Evolutionary conservation across 2,329 filamentous ascomycete genomes (phyloP).

Genomic region (Neoscytalidium dimidiatum): DNA sequence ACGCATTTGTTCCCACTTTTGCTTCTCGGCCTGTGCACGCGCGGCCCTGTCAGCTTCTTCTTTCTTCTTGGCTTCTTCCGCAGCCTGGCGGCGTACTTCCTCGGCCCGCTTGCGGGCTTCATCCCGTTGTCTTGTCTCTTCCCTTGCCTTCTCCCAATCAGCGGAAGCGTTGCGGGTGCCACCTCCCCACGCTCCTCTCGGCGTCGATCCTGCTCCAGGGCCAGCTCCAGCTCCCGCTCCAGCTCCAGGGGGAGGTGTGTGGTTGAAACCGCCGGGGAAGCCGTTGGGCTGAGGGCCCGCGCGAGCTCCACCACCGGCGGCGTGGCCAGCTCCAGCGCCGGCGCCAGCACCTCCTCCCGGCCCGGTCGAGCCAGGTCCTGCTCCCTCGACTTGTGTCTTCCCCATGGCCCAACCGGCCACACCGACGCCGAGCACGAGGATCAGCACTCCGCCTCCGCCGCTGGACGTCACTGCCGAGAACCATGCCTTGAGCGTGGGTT

Average conservation of each 20-base stretch:
- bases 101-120: slow-evolving; percentile 54
- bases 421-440: slow-evolving; percentile 73
- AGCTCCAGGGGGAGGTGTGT: slow-evolving; percentile 15
- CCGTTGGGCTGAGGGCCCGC: slow-evolving; percentile 33
- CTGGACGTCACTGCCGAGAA: slow-evolving; percentile 69
- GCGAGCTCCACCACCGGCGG: slow-evolving; percentile 30
- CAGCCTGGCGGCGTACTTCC: slow-evolving; percentile 15
- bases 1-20: slow-evolving; percentile 53
- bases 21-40: slow-evolving; percentile 50
- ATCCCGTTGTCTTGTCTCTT: slow-evolving; percentile 65
- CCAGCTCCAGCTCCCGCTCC: slow-evolving; percentile 20
- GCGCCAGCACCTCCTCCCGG: slow-evolving; percentile 27
- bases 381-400: slow-evolving; percentile 59
- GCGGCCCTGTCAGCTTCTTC: slow-evolving; percentile 51
- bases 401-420: slow-evolving; percentile 82
- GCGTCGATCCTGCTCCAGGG: slow-evolving; percentile 26
- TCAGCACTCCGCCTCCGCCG: slow-evolving; percentile 66
- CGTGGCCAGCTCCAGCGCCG: slow-evolving; percentile 25
- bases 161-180: slow-evolving; percentile 24
- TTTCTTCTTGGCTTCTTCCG: slow-evolving; percentile 32
- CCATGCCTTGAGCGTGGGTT: slow-evolving; percentile 74
- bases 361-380: slow-evolving; percentile 27
- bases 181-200: slow-evolving; percentile 28
- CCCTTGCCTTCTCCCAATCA: slow-evolving; percentile 69
- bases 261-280: slow-evolving; percentile 31